Conservation (phyloP, 768 basidiomycete genomes). For the Mrakia gelida region DNA sequence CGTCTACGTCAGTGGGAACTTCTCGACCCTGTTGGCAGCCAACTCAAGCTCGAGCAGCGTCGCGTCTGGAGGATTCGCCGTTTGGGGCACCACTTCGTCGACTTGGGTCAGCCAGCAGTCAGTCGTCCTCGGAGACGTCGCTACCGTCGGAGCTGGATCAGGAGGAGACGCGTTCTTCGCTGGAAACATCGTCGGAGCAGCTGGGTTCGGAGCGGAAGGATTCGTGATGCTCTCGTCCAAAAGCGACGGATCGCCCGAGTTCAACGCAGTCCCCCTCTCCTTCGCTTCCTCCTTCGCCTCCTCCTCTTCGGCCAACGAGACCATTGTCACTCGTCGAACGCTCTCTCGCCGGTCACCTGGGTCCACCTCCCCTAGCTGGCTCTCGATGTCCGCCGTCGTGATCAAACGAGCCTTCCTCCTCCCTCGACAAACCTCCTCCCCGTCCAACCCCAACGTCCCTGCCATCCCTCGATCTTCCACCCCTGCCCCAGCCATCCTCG, state of each 20-base stretch:
- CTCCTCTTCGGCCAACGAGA: constrained; percentile 43
- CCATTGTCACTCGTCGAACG: constrained; percentile 43
- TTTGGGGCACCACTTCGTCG: constrained; percentile 60
- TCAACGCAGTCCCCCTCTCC: constrained; percentile 61
- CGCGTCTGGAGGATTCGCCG: constrained; percentile 61
- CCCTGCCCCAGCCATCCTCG: constrained; percentile 72
- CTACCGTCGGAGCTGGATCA: neutral
- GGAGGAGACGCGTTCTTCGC: constrained; percentile 50
- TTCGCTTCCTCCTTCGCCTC: constrained; percentile 51
- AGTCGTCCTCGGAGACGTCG: constrained; percentile 12
- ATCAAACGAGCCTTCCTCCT: constrained; percentile 25
- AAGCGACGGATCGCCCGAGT: constrained; percentile 52
- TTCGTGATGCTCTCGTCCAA: constrained; percentile 66
- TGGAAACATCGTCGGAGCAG: constrained; percentile 61
- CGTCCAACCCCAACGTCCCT: constrained; percentile 33
- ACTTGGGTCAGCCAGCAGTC: constrained; percentile 33
- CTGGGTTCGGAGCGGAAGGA: constrained; percentile 59
- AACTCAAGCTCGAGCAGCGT: constrained; percentile 37
- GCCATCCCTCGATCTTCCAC: constrained; percentile 59
- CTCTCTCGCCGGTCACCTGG: constrained; percentile 37
- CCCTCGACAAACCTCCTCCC: constrained; percentile 45
- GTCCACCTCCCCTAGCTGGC: neutral
- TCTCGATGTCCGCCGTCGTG: constrained; percentile 9
- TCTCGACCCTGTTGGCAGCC: constrained; percentile 52
- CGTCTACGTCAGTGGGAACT: constrained; percentile 70